Evolutionary conservation across 768 basidiomycete genomes (phyloP).

Genomic region (Leucocoprinus leucothites): DNA sequence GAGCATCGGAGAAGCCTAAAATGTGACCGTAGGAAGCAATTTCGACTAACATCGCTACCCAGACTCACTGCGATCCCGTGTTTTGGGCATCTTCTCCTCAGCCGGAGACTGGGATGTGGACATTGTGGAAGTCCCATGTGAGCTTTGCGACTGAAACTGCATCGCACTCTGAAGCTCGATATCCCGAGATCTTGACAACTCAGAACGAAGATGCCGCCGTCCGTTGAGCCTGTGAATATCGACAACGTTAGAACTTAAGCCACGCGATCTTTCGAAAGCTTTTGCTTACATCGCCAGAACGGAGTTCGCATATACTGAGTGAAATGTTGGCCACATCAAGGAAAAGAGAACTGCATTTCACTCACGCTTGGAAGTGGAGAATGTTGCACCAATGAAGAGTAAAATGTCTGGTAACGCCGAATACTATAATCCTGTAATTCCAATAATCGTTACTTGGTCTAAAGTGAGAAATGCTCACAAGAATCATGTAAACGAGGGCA

Average conservation of each 20-base stretch:
- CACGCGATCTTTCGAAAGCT: neutral
- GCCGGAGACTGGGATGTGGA: neutral
- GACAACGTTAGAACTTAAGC: neutral
- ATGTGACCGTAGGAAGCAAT: no score
- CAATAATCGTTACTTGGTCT: neutral
- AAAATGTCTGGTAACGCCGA: constrained; percentile 4
- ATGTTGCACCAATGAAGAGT: constrained; percentile 8
- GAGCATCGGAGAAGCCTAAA: no score
- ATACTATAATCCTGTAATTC: neutral
- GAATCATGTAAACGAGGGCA: constrained; percentile 6
- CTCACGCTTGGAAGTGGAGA: constrained; percentile 10
- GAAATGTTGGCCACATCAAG: neutral
- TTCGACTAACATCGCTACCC: no score
- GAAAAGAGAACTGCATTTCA: neutral
- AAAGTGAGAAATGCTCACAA: neutral
- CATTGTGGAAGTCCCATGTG: neutral
- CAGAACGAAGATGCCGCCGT: constrained; percentile 8
- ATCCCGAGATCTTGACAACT: neutral
- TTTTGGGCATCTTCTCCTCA: neutral
- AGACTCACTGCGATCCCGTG: neutral
- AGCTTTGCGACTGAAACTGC: neutral
- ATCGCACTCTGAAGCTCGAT: neutral
- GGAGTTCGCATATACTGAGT: constrained; percentile 8
- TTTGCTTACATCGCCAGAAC: constrained; percentile 10
- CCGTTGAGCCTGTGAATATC: constrained; percentile 4